Percentiles rank a stretch among this genome's conserved stretches.
These are phyloP conservation scores for Blyttiomyces sp. DNA, from an alignment of 371 early-diverging fungal species.

Conservation along the genomic window DNA sequence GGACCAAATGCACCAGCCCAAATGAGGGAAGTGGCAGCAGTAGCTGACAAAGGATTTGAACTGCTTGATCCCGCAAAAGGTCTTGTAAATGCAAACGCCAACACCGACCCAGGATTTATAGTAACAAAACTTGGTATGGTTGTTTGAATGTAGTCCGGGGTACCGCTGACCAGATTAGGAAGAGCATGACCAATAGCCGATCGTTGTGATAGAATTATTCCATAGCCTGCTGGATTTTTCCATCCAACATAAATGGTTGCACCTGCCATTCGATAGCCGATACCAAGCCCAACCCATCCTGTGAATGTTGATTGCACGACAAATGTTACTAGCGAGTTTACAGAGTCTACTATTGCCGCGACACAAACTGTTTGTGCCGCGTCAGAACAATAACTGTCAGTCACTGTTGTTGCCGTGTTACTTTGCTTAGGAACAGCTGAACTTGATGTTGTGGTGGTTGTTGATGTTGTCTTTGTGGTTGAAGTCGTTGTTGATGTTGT, in stretches of 20 bases:
- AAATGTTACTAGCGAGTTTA: background rate
- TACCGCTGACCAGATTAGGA: background rate
- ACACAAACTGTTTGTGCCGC: background rate
- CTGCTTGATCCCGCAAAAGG: background rate
- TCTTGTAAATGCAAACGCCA: background rate
- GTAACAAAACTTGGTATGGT: background rate
- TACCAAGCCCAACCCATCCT: slow-evolving; percentile 3
- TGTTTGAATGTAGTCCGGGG: background rate
- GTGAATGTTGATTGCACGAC: background rate
- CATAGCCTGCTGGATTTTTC: background rate
- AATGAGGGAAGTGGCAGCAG: background rate
- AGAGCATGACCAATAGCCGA: background rate
- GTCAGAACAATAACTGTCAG: no score
- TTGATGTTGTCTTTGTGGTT: background rate
- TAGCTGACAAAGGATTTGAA: background rate
- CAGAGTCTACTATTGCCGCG: background rate
- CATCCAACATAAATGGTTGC: slow-evolving; percentile 5
- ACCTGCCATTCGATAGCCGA: background rate
- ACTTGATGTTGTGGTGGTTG: background rate
- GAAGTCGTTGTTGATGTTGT: background rate
- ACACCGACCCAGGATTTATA: background rate
- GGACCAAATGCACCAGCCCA: background rate
- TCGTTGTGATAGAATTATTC: background rate
- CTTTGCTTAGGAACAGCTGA: background rate
- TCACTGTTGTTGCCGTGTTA: no score